phyloP scores from a whole-genome alignment of 2,329 filamentous ascomycete species.

The Ceratocystis albifundus region DNA sequence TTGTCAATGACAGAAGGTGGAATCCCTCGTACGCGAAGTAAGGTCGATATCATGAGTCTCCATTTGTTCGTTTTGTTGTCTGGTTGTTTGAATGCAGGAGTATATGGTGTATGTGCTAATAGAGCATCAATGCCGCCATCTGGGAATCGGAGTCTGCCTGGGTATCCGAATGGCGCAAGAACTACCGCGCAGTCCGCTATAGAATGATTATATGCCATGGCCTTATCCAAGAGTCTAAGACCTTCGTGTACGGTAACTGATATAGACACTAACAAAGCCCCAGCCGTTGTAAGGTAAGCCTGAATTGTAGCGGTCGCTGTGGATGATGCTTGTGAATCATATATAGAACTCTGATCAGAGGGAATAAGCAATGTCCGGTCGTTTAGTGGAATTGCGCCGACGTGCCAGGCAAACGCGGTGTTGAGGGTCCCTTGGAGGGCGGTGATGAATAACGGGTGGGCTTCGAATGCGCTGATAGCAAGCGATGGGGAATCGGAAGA shows the following conservation, averaged over 20 bases:
- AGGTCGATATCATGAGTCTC: slow-evolving; percentile 40
- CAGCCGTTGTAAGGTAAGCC: slow-evolving; percentile 45
- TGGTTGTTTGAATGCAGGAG: slow-evolving; percentile 28
- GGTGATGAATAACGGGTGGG: slow-evolving; percentile 18
- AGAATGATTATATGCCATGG: slow-evolving; percentile 32
- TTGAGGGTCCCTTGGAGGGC: slow-evolving; percentile 19
- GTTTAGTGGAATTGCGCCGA: slow-evolving; percentile 19
- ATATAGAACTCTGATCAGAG: slow-evolving; percentile 27
- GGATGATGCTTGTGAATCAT: slow-evolving; percentile 28
- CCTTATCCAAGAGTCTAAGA: slow-evolving; percentile 38
- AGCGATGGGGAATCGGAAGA: not conserved
- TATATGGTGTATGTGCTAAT: slow-evolving; percentile 24
- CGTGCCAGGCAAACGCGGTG: not conserved
- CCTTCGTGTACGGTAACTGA: slow-evolving; percentile 39
- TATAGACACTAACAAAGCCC: slow-evolving; percentile 41
- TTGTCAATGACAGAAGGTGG: slow-evolving; percentile 35
- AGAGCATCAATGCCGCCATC: slow-evolving; percentile 13
- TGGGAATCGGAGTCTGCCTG: slow-evolving; percentile 15
- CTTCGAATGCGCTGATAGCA: slow-evolving; percentile 11
- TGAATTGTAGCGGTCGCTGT: slow-evolving; percentile 40
- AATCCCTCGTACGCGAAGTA: slow-evolving; percentile 42
- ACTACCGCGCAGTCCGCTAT: slow-evolving; percentile 38
- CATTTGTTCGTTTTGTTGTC: slow-evolving; percentile 37
- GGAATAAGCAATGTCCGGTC: slow-evolving; percentile 25
- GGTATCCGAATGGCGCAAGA: slow-evolving; percentile 42